phyloP scores from a whole-genome alignment of 495 filamentous ascomycete genomes.

The Neurospora tetrasperma region DNA sequence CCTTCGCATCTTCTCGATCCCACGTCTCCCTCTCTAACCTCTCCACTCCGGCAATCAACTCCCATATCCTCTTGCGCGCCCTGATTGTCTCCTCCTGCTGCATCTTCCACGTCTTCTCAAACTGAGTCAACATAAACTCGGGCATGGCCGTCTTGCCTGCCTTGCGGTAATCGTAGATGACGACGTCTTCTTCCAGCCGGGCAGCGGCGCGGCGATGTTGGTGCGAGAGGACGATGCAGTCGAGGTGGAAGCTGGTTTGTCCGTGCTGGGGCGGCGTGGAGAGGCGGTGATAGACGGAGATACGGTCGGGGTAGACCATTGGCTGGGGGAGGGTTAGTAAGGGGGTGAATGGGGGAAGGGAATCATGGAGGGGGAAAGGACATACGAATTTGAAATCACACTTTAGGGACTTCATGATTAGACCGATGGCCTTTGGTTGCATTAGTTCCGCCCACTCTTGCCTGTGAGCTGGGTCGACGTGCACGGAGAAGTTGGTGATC shows the following conservation, averaged over 20 bases:
- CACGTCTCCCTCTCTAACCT: constrained; percentile 62
- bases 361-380: not conserved
- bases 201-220: constrained; percentile 68
- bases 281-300: constrained; percentile 85
- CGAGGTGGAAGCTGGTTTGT: constrained; percentile 34
- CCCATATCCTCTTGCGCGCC: constrained; percentile 38
- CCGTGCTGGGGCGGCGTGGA: constrained; percentile 17
- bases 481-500: constrained; percentile 61
- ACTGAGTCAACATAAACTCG: constrained; percentile 55
- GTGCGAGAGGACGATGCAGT: constrained; percentile 67
- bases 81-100: constrained; percentile 52
- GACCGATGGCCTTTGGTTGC: constrained; percentile 52
- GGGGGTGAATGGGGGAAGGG: not conserved
- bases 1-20: constrained; percentile 59
- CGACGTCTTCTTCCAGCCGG: constrained; percentile 68
- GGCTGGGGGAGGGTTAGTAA: constrained; percentile 43
- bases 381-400: constrained; percentile 87
- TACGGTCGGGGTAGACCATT: constrained; percentile 76
- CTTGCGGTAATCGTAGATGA: constrained; percentile 70
- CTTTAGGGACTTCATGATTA: constrained; percentile 75
- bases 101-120: constrained; percentile 51
- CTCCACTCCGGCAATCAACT: constrained; percentile 45
- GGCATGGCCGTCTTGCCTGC: constrained; percentile 49
- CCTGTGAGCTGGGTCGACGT: constrained; percentile 56
- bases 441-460: constrained; percentile 62